These are phyloP conservation scores for Colletotrichum acutatum DNA, from an alignment of 2,329 filamentous ascomycete species.

Conservation along the genomic window DNA sequence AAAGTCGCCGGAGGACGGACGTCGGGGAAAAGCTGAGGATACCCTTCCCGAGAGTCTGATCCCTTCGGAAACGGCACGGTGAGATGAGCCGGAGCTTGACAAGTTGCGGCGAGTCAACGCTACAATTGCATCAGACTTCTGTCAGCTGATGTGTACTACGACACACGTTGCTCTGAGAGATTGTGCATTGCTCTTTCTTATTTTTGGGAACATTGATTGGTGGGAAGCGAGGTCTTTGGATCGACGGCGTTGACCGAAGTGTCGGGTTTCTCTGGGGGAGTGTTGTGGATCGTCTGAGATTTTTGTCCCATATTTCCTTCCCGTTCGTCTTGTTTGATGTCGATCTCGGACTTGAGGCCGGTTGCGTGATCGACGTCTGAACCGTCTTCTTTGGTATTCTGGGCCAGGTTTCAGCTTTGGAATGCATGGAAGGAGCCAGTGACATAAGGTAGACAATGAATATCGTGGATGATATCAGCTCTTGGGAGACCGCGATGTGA, in stretches of 20 bases:
- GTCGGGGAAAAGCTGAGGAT: neutral
- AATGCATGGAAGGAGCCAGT: neutral
- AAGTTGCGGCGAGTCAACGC: neutral
- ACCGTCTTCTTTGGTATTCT: neutral
- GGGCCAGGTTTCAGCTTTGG: neutral
- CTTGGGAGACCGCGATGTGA: too few relatives aligned
- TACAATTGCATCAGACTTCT: neutral
- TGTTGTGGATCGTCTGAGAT: neutral
- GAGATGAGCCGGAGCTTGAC: neutral
- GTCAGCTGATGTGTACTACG: neutral
- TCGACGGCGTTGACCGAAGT: neutral
- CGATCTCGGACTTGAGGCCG: neutral
- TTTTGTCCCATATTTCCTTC: neutral
- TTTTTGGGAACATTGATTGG: neutral
- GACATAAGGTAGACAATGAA: rapidly evolving
- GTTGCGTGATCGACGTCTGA: neutral
- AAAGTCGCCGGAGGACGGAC: neutral
- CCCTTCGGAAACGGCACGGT: neutral
- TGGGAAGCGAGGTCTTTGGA: neutral
- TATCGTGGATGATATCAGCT: neutral
- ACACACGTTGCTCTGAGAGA: neutral
- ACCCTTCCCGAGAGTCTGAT: neutral
- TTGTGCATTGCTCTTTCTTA: neutral
- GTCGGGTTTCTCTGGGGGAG: neutral
- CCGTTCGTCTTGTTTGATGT: conserved; percentile 7